Percentiles rank a stretch among this genome's conserved stretches.
These are phyloP conservation scores for Elongisporangium senticosum DNA, from an alignment of 352 stramenopile species.

Conservation along the genomic window DNA sequence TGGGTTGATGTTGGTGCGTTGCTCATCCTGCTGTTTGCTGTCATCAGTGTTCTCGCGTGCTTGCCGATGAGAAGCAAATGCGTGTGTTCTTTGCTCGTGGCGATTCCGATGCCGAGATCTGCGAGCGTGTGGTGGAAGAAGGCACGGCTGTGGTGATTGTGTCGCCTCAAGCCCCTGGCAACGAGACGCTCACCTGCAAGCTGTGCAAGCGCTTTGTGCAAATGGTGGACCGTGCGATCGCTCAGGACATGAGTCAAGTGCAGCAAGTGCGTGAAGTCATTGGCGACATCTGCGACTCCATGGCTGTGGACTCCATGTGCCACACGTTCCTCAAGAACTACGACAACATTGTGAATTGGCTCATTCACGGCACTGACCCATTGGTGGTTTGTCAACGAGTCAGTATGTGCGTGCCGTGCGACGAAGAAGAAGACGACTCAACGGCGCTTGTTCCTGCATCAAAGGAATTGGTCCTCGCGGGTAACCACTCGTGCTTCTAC, in stretches of 20 bases:
- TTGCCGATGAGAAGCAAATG: slow-evolving; percentile 37
- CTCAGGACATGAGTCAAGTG: slow-evolving; percentile 51
- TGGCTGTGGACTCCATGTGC: slow-evolving; percentile 69
- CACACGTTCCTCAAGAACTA: slow-evolving; percentile 71
- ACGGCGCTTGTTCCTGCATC: neutral
- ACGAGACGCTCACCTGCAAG: slow-evolving; percentile 50
- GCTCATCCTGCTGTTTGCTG: neutral
- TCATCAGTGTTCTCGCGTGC: slow-evolving; percentile 32
- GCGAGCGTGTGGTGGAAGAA: slow-evolving; percentile 23
- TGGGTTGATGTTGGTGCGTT: slow-evolving; percentile 5
- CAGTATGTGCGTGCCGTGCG: slow-evolving; percentile 44
- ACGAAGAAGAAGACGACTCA: slow-evolving; percentile 8
- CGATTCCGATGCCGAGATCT: slow-evolving; percentile 44
- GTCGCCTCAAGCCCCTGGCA: slow-evolving; percentile 12
- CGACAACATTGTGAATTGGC: slow-evolving; percentile 72
- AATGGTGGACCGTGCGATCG: slow-evolving; percentile 59
- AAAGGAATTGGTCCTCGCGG: slow-evolving; percentile 2
- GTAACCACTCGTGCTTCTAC: slow-evolving; percentile 37
- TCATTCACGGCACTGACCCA: slow-evolving; percentile 64
- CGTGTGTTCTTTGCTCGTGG: slow-evolving; percentile 30
- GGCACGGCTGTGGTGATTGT: slow-evolving; percentile 6
- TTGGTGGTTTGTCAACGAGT: slow-evolving; percentile 50
- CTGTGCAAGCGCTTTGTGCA: slow-evolving; percentile 74
- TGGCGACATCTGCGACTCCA: slow-evolving; percentile 66
- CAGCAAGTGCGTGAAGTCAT: slow-evolving; percentile 69